Base-by-base conservation (phyloP, 1,284 basidiomycete genomes). In the Hemileia vastatrix region DNA sequence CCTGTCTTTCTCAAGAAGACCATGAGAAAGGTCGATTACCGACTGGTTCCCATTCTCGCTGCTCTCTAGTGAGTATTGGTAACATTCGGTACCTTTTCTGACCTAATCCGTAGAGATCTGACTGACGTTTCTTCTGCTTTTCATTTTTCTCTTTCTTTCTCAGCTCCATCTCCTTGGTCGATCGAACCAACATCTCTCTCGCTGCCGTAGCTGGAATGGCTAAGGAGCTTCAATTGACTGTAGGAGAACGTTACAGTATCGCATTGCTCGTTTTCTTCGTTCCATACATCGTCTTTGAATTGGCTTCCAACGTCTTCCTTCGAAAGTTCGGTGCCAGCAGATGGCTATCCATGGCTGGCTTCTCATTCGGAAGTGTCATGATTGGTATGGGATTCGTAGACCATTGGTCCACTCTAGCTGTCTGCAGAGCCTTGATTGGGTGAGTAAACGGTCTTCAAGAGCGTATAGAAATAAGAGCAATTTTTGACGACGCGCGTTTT, bases 341-440 rank as follows among this genome's bases (percentile, higher is more conserved):
- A 49, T 76, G 77, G 67, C 67, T 77, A 6, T 66, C 70, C 9
- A 44, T 68, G 54, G 73, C 76, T 49, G 72, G 69, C 19, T 66
- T 74, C 50, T 65, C 70, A 45, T 79, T 77, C 75, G 78, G 78
- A 31, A 60, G 75, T 3, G 68, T 77, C 57, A 77, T 77, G 74
- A 57, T 78, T 15, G 72, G 72, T 18, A 75, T 76, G 72, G 75
- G 68, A 3, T 76, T 74, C 56, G 67, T 71, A 8, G 71, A 68
- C 52, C 67, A 64, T 9, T 77, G 76, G 76, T 31, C 67, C 15
- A 57, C 70, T 40, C 71, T 80, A 18, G 72, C 75, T 5, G 77
- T 71, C 47, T 74, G 76, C 40, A 75, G 79, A 44, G 72, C 75
- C 4, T 65, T 80, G 1, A 69, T 79, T 43, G 79, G 77, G n/a